Conservation (phyloP, 2,329 filamentous ascomycete genomes). For the Aspergillus ustus region DNA sequence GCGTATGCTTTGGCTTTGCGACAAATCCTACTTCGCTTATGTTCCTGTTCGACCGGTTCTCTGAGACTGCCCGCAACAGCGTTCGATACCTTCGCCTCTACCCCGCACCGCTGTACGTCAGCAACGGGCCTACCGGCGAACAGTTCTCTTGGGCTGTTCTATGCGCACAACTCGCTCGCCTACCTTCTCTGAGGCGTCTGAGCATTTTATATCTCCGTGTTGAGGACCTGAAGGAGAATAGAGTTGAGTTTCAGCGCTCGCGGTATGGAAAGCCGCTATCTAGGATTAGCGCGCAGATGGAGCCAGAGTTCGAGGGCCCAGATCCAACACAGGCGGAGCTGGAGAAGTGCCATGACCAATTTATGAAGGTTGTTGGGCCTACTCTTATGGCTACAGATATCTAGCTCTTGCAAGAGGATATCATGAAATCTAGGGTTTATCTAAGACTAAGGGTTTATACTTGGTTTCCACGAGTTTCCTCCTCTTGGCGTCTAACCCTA, state of each 20-base stretch:
- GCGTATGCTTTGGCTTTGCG: not conserved
- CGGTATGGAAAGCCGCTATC: constrained; percentile 12
- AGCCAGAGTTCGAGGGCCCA: constrained; percentile 1
- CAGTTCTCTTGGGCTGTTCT: constrained; percentile 15
- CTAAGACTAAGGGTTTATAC: not conserved
- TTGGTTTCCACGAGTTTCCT: not conserved
- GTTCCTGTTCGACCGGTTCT: constrained; percentile 7
- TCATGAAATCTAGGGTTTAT: not conserved
- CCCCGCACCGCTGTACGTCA: constrained; percentile 9
- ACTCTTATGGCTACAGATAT: not conserved
- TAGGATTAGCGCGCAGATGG: not conserved
- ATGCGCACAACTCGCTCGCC: constrained; percentile 10
- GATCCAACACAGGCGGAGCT: not conserved
- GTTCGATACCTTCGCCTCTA: constrained; percentile 13
- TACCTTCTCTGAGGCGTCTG: constrained; percentile 4
- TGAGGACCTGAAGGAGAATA: constrained; percentile 1
- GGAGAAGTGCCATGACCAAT: not conserved
- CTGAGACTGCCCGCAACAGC: constrained; percentile 9
- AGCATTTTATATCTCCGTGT: constrained; percentile 2
- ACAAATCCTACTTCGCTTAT: constrained; percentile 4
- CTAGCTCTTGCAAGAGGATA: not conserved
- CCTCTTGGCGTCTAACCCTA: constrained; percentile 8
- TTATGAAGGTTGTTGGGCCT: not conserved
- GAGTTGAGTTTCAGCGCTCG: constrained; percentile 5
- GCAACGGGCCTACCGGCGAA: constrained; percentile 4